phyloP scores from a whole-genome alignment of 2,329 filamentous ascomycete genomes.

The Penicillium sp. region DNA sequence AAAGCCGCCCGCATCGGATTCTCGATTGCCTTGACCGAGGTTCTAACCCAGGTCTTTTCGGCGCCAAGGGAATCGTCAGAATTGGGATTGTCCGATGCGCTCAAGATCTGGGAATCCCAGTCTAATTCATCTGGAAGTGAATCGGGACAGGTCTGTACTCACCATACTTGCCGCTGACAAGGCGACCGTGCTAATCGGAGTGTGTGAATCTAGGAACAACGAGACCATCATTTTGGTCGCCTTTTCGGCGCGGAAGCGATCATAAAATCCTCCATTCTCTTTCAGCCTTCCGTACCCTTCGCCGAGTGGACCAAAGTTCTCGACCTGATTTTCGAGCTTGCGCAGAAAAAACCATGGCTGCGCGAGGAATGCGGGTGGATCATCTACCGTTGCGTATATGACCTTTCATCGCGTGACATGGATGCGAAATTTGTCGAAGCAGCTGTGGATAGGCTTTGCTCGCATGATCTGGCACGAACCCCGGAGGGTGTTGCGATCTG shows the following conservation, averaged over 20 bases:
- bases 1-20: conserved; percentile 87
- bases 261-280: conserved; percentile 69
- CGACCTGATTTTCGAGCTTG: conserved; percentile 65
- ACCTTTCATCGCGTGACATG: conserved; percentile 40
- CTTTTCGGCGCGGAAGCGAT: conserved; percentile 84
- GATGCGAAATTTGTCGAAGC: conserved; percentile 50
- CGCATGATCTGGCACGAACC: conserved; percentile 65
- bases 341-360: conserved; percentile 80
- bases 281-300: conserved; percentile 50
- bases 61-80: conserved; percentile 27
- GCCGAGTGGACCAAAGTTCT: conserved; percentile 56
- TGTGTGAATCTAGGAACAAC: conserved; percentile 65
- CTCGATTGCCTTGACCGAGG: conserved; percentile 78
- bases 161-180: background rate
- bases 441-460: conserved; percentile 57
- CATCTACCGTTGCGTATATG: conserved; percentile 64
- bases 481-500: conserved; percentile 87
- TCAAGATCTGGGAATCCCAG: conserved; percentile 49
- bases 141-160: conserved; percentile 47
- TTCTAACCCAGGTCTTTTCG: conserved; percentile 64
- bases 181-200: conserved; percentile 40
- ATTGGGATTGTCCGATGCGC: conserved; percentile 39
- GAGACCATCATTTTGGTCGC: conserved; percentile 77
- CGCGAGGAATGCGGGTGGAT: conserved; percentile 81
- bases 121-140: conserved; percentile 50